A percentile compares a stretch with the other conserved stretches of the same genome.
Conservation (phyloP, 495 filamentous ascomycete species). For the Penicillium turbatum region DNA sequence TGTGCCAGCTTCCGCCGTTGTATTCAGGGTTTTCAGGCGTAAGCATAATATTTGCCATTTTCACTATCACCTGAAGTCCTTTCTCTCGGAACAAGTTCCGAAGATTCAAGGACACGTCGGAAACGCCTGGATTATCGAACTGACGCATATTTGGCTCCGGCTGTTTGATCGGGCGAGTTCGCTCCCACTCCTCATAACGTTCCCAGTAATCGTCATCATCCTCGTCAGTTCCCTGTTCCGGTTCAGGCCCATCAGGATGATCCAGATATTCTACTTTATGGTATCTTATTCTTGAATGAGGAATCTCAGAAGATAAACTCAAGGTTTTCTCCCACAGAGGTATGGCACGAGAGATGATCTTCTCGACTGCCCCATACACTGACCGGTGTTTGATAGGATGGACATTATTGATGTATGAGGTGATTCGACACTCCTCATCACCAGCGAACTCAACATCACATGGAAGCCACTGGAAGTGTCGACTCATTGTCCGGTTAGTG, state of each 20-base stretch:
- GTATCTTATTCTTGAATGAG: slow-evolving; percentile 16
- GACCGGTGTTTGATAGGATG: slow-evolving; percentile 43
- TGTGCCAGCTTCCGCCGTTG: slow-evolving; percentile 48
- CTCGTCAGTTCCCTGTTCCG: slow-evolving; percentile 3
- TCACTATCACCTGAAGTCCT: slow-evolving; percentile 61
- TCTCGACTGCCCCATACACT: slow-evolving; percentile 51
- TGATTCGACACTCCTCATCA: slow-evolving; percentile 27
- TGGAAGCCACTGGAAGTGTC: slow-evolving; percentile 57
- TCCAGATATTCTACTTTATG: slow-evolving; percentile 14
- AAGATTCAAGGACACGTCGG: slow-evolving; percentile 20
- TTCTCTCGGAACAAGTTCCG: slow-evolving; percentile 20
- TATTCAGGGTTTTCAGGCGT: slow-evolving; percentile 53
- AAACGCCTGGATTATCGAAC: background rate
- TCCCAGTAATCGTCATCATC: background rate
- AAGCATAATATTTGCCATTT: slow-evolving; percentile 58
- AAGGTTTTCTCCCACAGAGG: slow-evolving; percentile 48
- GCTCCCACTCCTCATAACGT: background rate
- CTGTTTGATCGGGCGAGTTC: slow-evolving; percentile 17
- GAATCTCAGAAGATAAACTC: background rate
- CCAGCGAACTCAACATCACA: slow-evolving; percentile 45
- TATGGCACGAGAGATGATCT: slow-evolving; percentile 45
- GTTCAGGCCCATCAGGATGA: slow-evolving; percentile 3
- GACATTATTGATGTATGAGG: slow-evolving; percentile 59
- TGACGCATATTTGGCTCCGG: slow-evolving; percentile 29
- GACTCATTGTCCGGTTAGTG: slow-evolving; percentile 6